These are phyloP conservation scores for Isoetes taiwanensis DNA, from an alignment of 75 land plant genomes.

Conservation along the genomic window DNA sequence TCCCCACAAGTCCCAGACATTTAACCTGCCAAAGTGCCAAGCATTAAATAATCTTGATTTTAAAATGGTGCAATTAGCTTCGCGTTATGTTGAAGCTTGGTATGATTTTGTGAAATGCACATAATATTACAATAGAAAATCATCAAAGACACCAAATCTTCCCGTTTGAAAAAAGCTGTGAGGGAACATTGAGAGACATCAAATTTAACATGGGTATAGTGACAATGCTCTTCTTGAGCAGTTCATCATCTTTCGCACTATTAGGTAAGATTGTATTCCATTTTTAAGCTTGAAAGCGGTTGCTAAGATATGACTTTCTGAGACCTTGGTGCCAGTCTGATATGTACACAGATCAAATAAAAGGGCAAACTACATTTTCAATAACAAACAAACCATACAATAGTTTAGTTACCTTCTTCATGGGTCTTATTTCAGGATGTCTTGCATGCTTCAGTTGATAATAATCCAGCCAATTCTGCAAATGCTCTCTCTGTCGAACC, in stretches of 20 bases:
- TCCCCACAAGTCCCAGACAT: slow-evolving; percentile 32
- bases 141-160: background rate
- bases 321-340: background rate
- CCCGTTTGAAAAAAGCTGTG: background rate
- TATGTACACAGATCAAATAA: background rate
- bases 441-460: slow-evolving; percentile 14
- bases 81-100: too few species aligned
- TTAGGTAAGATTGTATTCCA: too few species aligned
- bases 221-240: too few species aligned
- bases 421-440: slow-evolving; percentile 32
- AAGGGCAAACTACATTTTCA: background rate
- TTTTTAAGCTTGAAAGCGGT: background rate
- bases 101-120: background rate
- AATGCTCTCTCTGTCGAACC: slow-evolving; percentile 20
- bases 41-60: background rate
- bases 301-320: background rate
- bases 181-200: background rate
- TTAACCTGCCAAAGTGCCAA: slow-evolving; percentile 27
- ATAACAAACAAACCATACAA: background rate
- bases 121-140: background rate
- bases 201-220: too few species aligned
- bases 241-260: too few species aligned
- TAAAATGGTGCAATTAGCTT: too few species aligned
- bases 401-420: slow-evolving; percentile 19
- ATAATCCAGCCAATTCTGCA: slow-evolving; percentile 35